phyloP scores from a whole-genome alignment of 2,329 filamentous ascomycete genomes.

The Botrytis byssoidea region DNA sequence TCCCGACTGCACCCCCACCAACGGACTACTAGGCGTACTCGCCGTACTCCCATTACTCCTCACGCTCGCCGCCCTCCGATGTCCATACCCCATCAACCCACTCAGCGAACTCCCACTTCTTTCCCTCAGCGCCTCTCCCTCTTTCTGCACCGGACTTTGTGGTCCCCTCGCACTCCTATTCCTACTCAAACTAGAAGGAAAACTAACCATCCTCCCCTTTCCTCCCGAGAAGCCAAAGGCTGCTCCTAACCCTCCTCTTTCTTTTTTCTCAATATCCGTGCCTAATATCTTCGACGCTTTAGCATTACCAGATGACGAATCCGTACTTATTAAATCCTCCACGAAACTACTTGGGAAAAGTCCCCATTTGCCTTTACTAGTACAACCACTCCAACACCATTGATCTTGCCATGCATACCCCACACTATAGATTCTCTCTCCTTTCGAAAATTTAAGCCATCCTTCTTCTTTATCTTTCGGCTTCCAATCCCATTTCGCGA shows the following conservation, averaged over 20 bases:
- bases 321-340: conserved; percentile 25
- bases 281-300: conserved; percentile 6
- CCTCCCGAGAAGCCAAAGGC: neutral
- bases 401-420: conserved; percentile 35
- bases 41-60: conserved; percentile 18
- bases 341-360: conserved; percentile 37
- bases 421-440: conserved; percentile 35
- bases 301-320: conserved; percentile 5
- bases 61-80: conserved; percentile 16
- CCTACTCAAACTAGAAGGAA: conserved; percentile 12
- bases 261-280: conserved; percentile 21
- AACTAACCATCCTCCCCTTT: conserved; percentile 2
- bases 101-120: conserved; percentile 7
- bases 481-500: conserved; percentile 39
- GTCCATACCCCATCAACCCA: conserved; percentile 15
- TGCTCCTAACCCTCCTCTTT: conserved; percentile 7
- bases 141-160: neutral
- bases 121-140: neutral
- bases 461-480: conserved; percentile 32
- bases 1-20: neutral
- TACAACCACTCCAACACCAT: conserved; percentile 39
- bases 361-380: conserved; percentile 37
- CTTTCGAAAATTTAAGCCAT: conserved; percentile 37
- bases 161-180: conserved; percentile 3
- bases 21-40: conserved; percentile 15